Conservation (phyloP, 2,329 filamentous ascomycete genomes). For the Geosmithia flava region DNA sequence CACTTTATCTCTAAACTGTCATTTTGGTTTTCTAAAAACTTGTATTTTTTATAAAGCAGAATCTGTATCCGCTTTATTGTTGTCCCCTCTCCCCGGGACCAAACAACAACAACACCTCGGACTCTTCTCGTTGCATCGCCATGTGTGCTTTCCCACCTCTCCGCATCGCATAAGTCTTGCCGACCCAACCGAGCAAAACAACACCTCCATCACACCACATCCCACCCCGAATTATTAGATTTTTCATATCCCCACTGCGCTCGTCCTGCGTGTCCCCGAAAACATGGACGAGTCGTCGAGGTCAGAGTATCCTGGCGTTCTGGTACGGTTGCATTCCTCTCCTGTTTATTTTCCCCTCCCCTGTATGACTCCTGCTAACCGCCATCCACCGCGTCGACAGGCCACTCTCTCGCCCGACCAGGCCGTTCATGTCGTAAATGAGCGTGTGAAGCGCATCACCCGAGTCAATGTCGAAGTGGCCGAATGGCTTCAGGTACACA, state of each 20-base stretch:
- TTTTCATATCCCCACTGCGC: background rate
- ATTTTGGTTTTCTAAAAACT: background rate
- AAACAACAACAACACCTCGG: background rate
- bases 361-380: background rate
- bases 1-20: background rate
- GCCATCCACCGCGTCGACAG: conserved; percentile 31
- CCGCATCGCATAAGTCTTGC: background rate
- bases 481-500: conserved; percentile 84
- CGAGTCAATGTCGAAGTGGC: conserved; percentile 84
- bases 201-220: background rate
- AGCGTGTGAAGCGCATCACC: conserved; percentile 76
- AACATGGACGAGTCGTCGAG: conserved; percentile 66
- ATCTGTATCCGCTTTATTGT: background rate
- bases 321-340: conserved; percentile 48
- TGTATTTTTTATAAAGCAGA: background rate
- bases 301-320: conserved; percentile 85
- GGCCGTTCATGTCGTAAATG: conserved; percentile 70
- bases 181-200: background rate
- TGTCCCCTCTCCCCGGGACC: background rate
- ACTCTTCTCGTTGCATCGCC: conserved; percentile 1
- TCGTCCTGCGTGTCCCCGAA: background rate
- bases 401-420: conserved; percentile 68
- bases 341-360: background rate
- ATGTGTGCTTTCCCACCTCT: conserved; percentile 2
- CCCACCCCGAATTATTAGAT: background rate